A percentile compares a stretch with the other conserved stretches of the same genome.
These are phyloP conservation scores for Coemansia sp. DNA, from an alignment of 192 early-diverging fungal species.

Conservation along the genomic window DNA sequence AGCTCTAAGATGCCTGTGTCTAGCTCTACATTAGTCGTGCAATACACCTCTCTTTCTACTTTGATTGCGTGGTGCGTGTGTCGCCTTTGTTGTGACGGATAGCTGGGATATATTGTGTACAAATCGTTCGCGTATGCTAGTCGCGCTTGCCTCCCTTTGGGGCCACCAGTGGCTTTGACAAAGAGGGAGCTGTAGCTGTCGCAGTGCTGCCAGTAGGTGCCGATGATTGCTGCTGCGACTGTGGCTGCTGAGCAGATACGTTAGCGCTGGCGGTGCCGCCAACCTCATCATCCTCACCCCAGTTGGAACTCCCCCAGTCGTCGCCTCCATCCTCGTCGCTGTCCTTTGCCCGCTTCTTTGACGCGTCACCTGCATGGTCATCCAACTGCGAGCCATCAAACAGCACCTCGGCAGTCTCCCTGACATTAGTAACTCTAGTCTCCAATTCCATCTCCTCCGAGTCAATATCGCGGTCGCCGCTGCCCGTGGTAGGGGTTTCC, in stretches of 20 bases:
- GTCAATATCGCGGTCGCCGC: not conserved
- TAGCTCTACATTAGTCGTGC: not conserved
- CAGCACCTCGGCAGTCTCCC: conserved; percentile 17
- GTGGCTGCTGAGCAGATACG: not conserved
- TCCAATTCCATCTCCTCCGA: conserved; percentile 41
- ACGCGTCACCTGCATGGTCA: not conserved
- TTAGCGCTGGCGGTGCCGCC: not conserved
- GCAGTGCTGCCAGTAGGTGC: not conserved
- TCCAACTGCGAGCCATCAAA: conserved; percentile 15
- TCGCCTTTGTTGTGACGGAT: too few relatives aligned
- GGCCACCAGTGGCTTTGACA: not conserved
- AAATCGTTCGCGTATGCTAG: conserved; percentile 4
- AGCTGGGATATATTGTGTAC: not conserved
- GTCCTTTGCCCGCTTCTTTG: not conserved
- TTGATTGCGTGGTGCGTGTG: too few relatives aligned
- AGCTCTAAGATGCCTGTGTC: conserved; percentile 30
- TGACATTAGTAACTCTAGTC: not conserved
- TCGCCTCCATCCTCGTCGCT: not conserved
- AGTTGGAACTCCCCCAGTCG: conserved; percentile 24
- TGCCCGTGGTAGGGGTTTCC: not conserved
- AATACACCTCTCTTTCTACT: not conserved
- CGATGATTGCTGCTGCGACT: not conserved
- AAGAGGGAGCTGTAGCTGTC: not conserved
- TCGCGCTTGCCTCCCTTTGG: conserved; percentile 28
- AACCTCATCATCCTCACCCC: conserved; percentile 21